A percentile compares a stretch with the other conserved stretches of the same genome.
phyloP scores from a whole-genome alignment of 2,329 filamentous ascomycete species.

The Alternaria angustiovoidea region DNA sequence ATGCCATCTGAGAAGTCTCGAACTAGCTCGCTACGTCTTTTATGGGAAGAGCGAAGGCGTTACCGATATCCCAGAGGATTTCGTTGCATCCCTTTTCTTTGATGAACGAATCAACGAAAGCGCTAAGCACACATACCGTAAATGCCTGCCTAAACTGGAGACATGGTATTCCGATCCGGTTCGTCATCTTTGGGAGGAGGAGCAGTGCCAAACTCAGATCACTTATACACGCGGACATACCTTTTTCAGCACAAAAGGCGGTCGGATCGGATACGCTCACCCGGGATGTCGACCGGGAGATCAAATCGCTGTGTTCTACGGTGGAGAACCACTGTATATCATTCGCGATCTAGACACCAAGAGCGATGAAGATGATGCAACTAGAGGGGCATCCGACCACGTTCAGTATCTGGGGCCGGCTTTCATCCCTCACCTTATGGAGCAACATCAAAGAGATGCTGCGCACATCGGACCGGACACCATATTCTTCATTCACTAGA shows the following conservation, averaged over 20 bases:
- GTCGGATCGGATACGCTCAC: not conserved
- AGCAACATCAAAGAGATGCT: not conserved
- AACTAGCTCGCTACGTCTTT: not conserved
- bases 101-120: accelerated
- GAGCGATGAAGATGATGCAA: no score
- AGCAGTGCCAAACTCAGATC: no score
- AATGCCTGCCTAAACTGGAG: accelerated
- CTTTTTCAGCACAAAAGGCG: not conserved
- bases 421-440: not conserved
- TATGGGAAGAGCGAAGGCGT: not conserved
- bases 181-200: no score
- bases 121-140: not conserved
- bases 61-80: not conserved
- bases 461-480: not conserved
- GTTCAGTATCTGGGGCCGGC: not conserved
- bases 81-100: no score
- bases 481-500: not conserved
- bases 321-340: not conserved
- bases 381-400: not conserved
- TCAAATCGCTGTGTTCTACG: not conserved
- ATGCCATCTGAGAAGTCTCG: accelerated
- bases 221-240: no score
- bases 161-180: no score
- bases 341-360: accelerated
- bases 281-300: not conserved